phyloP scores from a whole-genome alignment of 768 basidiomycete species.

The Leccinum uliginosum region DNA sequence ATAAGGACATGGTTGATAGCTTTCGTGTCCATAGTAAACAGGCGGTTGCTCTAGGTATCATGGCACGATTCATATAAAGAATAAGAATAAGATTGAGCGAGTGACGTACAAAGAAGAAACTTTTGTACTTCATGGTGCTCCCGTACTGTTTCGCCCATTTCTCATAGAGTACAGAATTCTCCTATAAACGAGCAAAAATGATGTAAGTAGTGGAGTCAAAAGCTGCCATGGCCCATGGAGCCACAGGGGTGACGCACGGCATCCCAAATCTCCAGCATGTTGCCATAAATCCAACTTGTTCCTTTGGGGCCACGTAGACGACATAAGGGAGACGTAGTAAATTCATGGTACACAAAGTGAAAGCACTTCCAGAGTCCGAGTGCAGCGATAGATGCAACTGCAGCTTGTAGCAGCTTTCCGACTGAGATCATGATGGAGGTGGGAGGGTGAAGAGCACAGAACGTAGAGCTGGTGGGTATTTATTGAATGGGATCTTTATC shows the following conservation, averaged over 20 bases:
- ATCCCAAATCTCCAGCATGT: constrained; percentile 42
- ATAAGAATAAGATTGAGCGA: too few species aligned
- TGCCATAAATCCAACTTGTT: constrained; percentile 44
- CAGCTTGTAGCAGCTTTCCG: not conserved
- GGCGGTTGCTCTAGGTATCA: not conserved
- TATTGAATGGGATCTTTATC: too few species aligned
- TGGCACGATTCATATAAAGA: not conserved
- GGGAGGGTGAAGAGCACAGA: too few species aligned
- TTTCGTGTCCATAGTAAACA: constrained; percentile 1
- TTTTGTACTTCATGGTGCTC: constrained; percentile 8
- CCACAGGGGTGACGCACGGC: constrained; percentile 29
- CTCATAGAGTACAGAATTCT: constrained; percentile 7
- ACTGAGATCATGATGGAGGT: constrained; percentile 5
- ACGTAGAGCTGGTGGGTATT: too few species aligned
- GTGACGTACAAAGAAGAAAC: constrained; percentile 8
- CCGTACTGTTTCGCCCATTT: constrained; percentile 16
- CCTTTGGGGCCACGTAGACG: constrained; percentile 44
- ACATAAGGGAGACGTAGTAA: constrained; percentile 41
- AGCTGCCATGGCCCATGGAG: not conserved
- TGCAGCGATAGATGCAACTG: not conserved
- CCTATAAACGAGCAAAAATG: not conserved
- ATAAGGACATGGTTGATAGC: constrained; percentile 6
- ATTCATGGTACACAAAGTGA: constrained; percentile 27
- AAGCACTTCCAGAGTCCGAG: constrained; percentile 10
- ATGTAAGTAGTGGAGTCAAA: not conserved